Percentiles rank a stretch among this genome's conserved stretches.
Evolutionary conservation across 495 filamentous ascomycete genomes (phyloP).

Genomic region (Trichoderma gamsii): DNA sequence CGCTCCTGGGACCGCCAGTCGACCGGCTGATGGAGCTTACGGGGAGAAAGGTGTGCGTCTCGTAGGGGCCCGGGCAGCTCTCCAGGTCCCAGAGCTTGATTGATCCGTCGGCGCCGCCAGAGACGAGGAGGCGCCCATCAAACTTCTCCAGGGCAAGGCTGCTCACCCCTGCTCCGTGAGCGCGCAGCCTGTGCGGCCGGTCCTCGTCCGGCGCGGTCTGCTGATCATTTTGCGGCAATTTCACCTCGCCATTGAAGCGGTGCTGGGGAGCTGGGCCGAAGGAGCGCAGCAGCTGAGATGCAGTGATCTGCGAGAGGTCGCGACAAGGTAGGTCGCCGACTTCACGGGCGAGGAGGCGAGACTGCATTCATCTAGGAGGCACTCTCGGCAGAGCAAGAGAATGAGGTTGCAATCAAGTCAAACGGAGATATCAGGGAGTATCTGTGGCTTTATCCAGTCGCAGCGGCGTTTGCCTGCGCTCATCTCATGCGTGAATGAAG

Average conservation of each 20-base stretch:
- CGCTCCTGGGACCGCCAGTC: conserved; percentile 10
- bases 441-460: neutral
- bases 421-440: neutral
- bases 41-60: conserved; percentile 44
- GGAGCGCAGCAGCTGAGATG: conserved; percentile 45
- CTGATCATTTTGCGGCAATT: conserved; percentile 21
- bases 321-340: conserved; percentile 56
- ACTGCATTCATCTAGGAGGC: conserved; percentile 64
- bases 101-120: conserved; percentile 72
- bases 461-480: too few species aligned
- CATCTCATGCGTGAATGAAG: neutral
- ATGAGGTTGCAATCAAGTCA: too few species aligned
- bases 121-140: conserved; percentile 72
- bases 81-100: conserved; percentile 84
- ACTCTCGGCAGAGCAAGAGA: neutral
- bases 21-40: conserved; percentile 34
- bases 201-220: conserved; percentile 21
- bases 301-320: conserved; percentile 57
- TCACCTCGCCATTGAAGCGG: conserved; percentile 57
- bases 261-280: conserved; percentile 59
- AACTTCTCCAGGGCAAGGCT: conserved; percentile 69
- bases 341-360: conserved; percentile 65
- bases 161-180: conserved; percentile 71
- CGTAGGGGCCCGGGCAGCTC: conserved; percentile 30
- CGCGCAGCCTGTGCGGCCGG: conserved; percentile 35